A percentile compares a stretch with the other conserved stretches of the same genome.
These are phyloP conservation scores for Elsinoe necatrix DNA, from an alignment of 2,329 filamentous ascomycete species.

Conservation along the genomic window DNA sequence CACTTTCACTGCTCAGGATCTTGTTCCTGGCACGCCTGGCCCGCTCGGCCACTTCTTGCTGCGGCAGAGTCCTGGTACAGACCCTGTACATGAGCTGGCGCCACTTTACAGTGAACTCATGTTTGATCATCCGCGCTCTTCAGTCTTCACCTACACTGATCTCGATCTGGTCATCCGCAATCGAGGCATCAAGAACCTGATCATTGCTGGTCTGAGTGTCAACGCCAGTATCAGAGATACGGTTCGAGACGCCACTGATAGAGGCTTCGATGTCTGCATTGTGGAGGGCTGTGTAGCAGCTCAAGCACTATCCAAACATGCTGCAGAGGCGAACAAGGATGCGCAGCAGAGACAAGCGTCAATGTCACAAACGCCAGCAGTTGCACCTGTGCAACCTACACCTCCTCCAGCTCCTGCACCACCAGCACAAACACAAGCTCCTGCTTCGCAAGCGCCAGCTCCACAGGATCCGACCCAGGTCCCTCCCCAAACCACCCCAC, in stretches of 20 bases:
- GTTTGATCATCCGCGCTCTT: conserved; percentile 10
- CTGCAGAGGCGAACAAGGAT: background rate
- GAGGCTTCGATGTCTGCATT: conserved; percentile 6
- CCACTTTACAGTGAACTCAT: conserved; percentile 11
- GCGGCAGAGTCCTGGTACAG: conserved; percentile 9
- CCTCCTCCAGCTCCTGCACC: background rate
- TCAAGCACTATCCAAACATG: conserved; percentile 3
- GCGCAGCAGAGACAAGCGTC: background rate
- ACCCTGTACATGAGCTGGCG: conserved; percentile 10
- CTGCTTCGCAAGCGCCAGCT: background rate
- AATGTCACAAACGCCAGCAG: background rate
- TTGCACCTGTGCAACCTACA: background rate
- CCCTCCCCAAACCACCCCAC: background rate
- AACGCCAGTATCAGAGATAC: conserved; percentile 12
- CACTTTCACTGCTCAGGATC: conserved; percentile 10
- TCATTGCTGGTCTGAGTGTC: conserved; percentile 12
- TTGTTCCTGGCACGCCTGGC: conserved; percentile 8
- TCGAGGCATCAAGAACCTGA: conserved; percentile 9
- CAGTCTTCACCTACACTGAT: conserved; percentile 14
- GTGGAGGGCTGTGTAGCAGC: conserved; percentile 10
- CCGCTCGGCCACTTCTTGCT: conserved; percentile 13
- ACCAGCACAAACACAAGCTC: background rate
- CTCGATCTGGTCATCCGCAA: conserved; percentile 12
- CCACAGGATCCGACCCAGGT: background rate
- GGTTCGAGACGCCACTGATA: conserved; percentile 6